Evolutionary conservation across 805 yeast genomes (phyloP).

Genomic region (Maudiozyma turicensis): DNA sequence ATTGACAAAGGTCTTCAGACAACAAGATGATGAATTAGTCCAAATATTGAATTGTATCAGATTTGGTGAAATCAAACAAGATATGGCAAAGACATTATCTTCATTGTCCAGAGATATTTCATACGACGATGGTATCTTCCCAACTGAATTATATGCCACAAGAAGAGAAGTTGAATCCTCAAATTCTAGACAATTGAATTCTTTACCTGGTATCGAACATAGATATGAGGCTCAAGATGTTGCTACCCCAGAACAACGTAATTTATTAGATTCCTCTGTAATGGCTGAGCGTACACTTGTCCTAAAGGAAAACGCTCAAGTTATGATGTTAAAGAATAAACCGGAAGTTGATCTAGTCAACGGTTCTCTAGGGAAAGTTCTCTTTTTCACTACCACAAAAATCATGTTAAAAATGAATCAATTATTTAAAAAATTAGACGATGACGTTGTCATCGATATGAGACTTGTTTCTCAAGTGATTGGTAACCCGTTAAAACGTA

Average conservation of each 20-base stretch:
- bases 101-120: conserved; percentile 46
- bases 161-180: conserved; percentile 77
- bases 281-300: conserved; percentile 61
- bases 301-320: conserved; percentile 83
- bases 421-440: conserved; percentile 18
- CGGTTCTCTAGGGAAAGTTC: conserved; percentile 78
- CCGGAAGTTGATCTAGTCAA: conserved; percentile 67
- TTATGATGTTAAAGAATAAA: conserved; percentile 80
- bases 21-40: conserved; percentile 61
- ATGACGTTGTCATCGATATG: conserved; percentile 25
- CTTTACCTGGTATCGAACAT: conserved; percentile 38
- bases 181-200: conserved; percentile 42
- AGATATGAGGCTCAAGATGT: conserved; percentile 40
- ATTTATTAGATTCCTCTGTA: conserved; percentile 42
- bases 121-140: conserved; percentile 67
- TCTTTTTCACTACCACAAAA: conserved; percentile 29
- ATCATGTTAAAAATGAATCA: conserved; percentile 18
- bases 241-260: conserved; percentile 24
- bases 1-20: conserved; percentile 77
- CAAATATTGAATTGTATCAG: conserved; percentile 75
- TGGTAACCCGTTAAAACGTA: conserved; percentile 11
- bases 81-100: conserved; percentile 40
- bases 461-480: conserved; percentile 28
- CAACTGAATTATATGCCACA: conserved; percentile 85
- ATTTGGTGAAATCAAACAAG: conserved; percentile 50